Evolutionary conservation across 202 grass and related monocot genomes (phyloP), one percentile per base, ranked within the genome.

Genomic region (Dendrocalamus latiflorus): DNA sequence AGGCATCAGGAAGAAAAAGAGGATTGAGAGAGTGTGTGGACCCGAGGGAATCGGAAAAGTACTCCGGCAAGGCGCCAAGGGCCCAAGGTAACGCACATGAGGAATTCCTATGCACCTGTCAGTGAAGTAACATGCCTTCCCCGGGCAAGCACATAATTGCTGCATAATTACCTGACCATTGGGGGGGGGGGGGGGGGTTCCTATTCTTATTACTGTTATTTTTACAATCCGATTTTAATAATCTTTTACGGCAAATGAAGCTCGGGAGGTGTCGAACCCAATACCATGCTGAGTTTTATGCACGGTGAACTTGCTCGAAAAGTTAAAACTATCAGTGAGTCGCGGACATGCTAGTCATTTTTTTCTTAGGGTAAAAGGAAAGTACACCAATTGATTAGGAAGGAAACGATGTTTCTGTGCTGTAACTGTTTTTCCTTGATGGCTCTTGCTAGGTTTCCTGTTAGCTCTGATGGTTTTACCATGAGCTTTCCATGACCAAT

Each of bases 11-110:
- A 59, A 65, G 54, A 21, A 65, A 88, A 87, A 75, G 73, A 9
- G 73, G 16, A 60, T 64, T 87, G 85, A 70, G 81, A 48, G 63
- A 16, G 87, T 55, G 73, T 16, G 87, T 63, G 87, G 87, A 21
- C 36, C 86, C 73, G 25, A 88, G 83, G 86, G 86, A 88, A 91
- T 88, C 89, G 74, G 73, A 64, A 86, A 83, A 54, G 78, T 57
- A 56, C 68, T 14, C 80, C 68, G 76, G 76, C 81, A 91, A 84
- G 65, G 81, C 72, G 72, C 89, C 84, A 74, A n/a, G n/a, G n/a
- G n/a, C n/a, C n/a, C n/a, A n/a, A 83, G 47, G 45, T 75, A 77
- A 84, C 81, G 69, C 76, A 84, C 82, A 85, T 70, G 82, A 85
- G n/a, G 25, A 70, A 81, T 62, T 85, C 55, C 44, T 70, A 76